Percentiles rank a stretch among this genome's conserved stretches.
phyloP scores from a whole-genome alignment of 257 asterid species.

The Petunia axillaris region DNA sequence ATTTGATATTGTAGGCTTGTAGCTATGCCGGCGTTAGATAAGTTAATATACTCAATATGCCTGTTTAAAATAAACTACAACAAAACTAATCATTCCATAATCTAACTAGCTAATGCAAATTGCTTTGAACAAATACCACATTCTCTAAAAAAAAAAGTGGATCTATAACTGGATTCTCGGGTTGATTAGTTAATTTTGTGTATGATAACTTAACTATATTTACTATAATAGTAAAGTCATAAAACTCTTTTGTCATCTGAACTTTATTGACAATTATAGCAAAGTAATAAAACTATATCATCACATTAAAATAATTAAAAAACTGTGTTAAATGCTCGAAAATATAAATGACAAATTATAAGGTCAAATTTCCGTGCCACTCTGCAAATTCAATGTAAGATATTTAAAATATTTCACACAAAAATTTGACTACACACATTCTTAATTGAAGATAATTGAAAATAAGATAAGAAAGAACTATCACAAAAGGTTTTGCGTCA shows the following conservation, averaged over 20 bases:
- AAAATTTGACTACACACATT: neutral
- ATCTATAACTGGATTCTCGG: neutral
- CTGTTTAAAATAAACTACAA: neutral
- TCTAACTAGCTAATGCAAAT: constrained; percentile 2
- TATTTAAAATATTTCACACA: neutral
- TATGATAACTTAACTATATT: neutral
- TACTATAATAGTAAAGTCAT: neutral
- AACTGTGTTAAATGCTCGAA: neutral
- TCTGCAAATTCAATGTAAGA: neutral
- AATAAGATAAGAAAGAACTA: too few species aligned
- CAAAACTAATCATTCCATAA: neutral
- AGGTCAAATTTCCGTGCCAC: neutral
- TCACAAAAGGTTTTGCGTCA: too few species aligned
- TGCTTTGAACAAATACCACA: neutral
- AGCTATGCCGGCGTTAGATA: neutral
- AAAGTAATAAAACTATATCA: neutral
- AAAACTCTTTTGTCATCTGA: neutral
- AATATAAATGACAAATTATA: neutral
- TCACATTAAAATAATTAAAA: neutral
- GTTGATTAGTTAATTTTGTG: neutral
- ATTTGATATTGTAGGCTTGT: neutral
- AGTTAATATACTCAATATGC: neutral
- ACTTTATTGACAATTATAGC: neutral
- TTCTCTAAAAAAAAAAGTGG: neutral
- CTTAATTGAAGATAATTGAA: neutral